A percentile compares a stretch with the other conserved stretches of the same genome.
phyloP scores from a whole-genome alignment of 2,329 filamentous ascomycete genomes.

The Alternaria alternata region DNA sequence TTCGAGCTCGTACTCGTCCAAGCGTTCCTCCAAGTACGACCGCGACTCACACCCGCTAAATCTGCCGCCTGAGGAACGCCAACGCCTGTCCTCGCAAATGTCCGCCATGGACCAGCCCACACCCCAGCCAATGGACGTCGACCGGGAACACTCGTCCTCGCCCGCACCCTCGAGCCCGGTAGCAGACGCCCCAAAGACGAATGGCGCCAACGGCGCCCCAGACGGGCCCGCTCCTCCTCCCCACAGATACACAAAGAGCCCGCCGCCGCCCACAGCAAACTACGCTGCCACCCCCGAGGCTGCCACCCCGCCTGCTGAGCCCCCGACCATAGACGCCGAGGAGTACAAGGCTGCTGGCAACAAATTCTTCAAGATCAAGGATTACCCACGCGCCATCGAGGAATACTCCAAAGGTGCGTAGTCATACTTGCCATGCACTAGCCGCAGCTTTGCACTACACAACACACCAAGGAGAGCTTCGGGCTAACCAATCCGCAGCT shows the following conservation, averaged over 20 bases:
- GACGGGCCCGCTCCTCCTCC: constrained; percentile 73
- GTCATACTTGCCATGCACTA: constrained; percentile 14
- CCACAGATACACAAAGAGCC: constrained; percentile 66
- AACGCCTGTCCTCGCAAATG: constrained; percentile 73
- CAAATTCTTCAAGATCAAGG: constrained; percentile 94
- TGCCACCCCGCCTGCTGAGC: constrained; percentile 51
- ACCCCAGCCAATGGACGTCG: constrained; percentile 77
- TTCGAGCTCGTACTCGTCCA: constrained; percentile 44
- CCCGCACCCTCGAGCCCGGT: constrained; percentile 61
- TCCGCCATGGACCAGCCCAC: constrained; percentile 64
- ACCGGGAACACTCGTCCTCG: constrained; percentile 68
- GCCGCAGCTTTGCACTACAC: constrained; percentile 19
- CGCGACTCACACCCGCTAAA: constrained; percentile 86
- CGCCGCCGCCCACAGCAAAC: constrained; percentile 53
- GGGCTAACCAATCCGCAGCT: constrained; percentile 63
- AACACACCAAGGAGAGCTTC: constrained; percentile 18
- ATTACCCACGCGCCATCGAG: constrained; percentile 85
- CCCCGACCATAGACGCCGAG: constrained; percentile 79
- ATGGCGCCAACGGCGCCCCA: constrained; percentile 56
- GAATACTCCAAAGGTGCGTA: constrained; percentile 92
- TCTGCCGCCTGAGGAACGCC: constrained; percentile 86
- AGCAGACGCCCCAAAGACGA: constrained; percentile 59
- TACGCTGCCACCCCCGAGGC: constrained; percentile 50
- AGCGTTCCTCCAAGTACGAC: constrained; percentile 59
- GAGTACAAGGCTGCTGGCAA: constrained; percentile 92